These are phyloP conservation scores for Phyllosticta paracitricarpa DNA, from an alignment of 2,329 filamentous ascomycete species.

Conservation along the genomic window DNA sequence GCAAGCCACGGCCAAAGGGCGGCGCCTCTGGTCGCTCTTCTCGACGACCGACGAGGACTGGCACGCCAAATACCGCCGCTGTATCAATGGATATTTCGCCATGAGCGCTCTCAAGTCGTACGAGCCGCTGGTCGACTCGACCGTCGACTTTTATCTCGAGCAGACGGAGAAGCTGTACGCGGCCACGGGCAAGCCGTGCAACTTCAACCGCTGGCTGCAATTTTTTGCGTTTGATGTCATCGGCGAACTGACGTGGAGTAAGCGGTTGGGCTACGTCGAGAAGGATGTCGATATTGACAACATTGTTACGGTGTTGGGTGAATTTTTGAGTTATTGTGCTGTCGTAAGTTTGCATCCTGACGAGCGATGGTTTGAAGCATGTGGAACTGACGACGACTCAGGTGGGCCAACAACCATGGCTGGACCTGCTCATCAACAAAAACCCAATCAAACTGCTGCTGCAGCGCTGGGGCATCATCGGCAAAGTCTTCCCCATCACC, in stretches of 20 bases:
- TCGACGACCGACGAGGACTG: conserved; percentile 66
- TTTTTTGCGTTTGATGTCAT: conserved; percentile 79
- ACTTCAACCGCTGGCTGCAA: conserved; percentile 65
- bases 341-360: conserved; percentile 40
- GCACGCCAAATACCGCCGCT: conserved; percentile 64
- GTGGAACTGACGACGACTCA: conserved; percentile 17
- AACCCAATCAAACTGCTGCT: conserved; percentile 63
- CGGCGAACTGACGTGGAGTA: conserved; percentile 66
- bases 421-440: conserved; percentile 62
- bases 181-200: conserved; percentile 38
- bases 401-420: conserved; percentile 64
- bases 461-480: conserved; percentile 56
- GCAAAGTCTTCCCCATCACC: conserved; percentile 62
- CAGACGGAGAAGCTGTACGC: conserved; percentile 35
- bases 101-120: conserved; percentile 71
- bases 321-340: conserved; percentile 60
- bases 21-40: conserved; percentile 62
- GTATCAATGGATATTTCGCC: conserved; percentile 65
- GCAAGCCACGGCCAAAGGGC: conserved; percentile 59
- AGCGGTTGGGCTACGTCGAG: conserved; percentile 66
- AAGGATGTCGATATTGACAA: conserved; percentile 65
- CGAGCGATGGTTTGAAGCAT: background rate
- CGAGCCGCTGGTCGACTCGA: conserved; percentile 70
- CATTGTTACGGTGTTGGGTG: conserved; percentile 55
- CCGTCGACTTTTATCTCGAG: conserved; percentile 58